Conservation (phyloP, 2,329 filamentous ascomycete species). For the Blastomyces percursus region DNA sequence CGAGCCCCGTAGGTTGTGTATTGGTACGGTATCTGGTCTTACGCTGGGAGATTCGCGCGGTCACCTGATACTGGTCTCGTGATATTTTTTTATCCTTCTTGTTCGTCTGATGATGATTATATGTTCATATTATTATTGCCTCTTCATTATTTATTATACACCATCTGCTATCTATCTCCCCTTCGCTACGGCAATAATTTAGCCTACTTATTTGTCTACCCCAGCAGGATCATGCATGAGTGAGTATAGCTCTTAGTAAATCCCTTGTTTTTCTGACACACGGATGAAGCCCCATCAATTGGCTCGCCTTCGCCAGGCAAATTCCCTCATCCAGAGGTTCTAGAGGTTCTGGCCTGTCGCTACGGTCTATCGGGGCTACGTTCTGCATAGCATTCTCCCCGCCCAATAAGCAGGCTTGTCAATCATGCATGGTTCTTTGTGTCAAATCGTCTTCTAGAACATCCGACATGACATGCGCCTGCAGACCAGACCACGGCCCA, state of each 20-base stretch:
- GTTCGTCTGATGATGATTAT: not conserved
- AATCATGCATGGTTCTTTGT: not conserved
- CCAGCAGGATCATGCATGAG: not conserved
- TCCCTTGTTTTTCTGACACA: not conserved
- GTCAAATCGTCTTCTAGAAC: slow-evolving; percentile 1
- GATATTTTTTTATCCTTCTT: not conserved
- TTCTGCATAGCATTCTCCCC: not conserved
- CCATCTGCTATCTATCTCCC: not conserved
- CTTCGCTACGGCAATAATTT: not conserved
- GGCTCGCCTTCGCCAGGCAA: not conserved
- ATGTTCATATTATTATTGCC: not conserved
- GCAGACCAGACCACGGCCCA: not conserved
- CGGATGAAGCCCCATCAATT: not conserved
- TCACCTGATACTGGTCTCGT: not conserved
- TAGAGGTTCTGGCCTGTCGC: not conserved
- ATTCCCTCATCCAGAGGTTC: not conserved
- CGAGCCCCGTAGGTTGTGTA: not conserved
- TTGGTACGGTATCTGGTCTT: not conserved
- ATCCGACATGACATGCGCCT: not conserved
- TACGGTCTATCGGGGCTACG: not conserved
- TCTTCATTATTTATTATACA: not conserved
- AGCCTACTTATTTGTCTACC: not conserved
- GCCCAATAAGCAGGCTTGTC: not conserved
- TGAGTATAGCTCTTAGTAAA: not conserved
- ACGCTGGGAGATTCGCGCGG: not conserved